phyloP scores from a whole-genome alignment of 73 alveolate genomes.

The Stentor coeruleus region DNA sequence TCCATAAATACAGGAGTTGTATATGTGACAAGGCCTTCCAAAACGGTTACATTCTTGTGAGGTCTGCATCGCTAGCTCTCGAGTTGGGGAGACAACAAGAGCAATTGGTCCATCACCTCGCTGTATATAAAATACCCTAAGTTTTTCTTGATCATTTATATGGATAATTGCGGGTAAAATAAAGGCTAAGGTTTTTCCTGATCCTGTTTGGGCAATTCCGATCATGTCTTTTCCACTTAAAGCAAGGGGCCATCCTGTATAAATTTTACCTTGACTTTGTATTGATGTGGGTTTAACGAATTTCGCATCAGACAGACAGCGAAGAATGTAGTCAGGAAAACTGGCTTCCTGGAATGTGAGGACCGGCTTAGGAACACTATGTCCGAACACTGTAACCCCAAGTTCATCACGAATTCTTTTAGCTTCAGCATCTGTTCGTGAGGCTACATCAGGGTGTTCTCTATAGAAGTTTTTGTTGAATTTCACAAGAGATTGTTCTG shows the following conservation, averaged over 20 bases:
- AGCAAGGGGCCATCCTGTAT: slow-evolving; percentile 54
- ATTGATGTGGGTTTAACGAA: not conserved
- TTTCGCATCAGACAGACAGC: not conserved
- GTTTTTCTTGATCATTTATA: slow-evolving; percentile 64
- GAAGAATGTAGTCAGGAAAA: not conserved
- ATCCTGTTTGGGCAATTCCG: slow-evolving; percentile 95
- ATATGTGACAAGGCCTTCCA: slow-evolving; percentile 48
- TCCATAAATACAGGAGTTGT: slow-evolving; percentile 66
- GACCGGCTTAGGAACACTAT: slow-evolving; percentile 5
- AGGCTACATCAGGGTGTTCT: slow-evolving; percentile 26
- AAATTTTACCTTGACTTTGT: slow-evolving; percentile 29
- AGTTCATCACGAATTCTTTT: not conserved
- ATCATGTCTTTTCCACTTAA: slow-evolving; percentile 89
- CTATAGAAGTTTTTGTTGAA: slow-evolving; percentile 23
- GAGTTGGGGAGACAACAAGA: slow-evolving; percentile 94
- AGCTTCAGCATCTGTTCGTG: not conserved
- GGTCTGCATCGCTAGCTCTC: slow-evolving; percentile 88
- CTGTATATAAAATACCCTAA: slow-evolving; percentile 41
- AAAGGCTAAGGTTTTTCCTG: slow-evolving; percentile 94
- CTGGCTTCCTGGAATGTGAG: not conserved
- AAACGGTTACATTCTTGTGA: slow-evolving; percentile 52
- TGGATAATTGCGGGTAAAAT: slow-evolving; percentile 93
- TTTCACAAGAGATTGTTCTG: too few relatives aligned
- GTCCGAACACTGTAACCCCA: not conserved
- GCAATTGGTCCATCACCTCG: slow-evolving; percentile 95